Percentiles rank a stretch among this genome's conserved stretches.
Conservation (phyloP, 345 rosid species). For the Lumnitzera littorea region DNA sequence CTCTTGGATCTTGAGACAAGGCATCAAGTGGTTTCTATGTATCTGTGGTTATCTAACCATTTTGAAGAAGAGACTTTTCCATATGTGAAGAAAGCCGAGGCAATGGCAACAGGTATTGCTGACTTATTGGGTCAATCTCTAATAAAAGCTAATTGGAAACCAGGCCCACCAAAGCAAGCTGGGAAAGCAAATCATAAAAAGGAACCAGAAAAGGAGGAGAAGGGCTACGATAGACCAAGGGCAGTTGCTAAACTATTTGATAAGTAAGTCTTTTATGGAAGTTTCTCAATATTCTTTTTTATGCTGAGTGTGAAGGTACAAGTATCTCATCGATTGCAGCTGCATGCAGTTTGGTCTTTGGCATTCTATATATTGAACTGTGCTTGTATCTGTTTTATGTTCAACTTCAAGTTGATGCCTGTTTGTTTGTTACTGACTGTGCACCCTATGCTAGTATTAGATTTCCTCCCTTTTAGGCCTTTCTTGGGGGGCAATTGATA, state of each 20-base stretch:
- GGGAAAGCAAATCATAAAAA: slow-evolving; percentile 31
- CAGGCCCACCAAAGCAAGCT: slow-evolving; percentile 48
- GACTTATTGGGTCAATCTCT: slow-evolving; percentile 81
- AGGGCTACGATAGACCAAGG: slow-evolving; percentile 51
- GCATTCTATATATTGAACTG: too few species aligned
- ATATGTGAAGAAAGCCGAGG: slow-evolving; percentile 62
- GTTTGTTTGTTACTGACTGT: too few species aligned
- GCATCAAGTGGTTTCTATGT: slow-evolving; percentile 85
- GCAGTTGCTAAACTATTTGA: slow-evolving; percentile 36
- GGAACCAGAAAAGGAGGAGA: slow-evolving; percentile 29
- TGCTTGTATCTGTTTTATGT: too few species aligned
- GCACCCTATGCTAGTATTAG: too few species aligned
- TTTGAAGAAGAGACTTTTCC: slow-evolving; percentile 70
- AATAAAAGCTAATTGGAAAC: slow-evolving; percentile 65
- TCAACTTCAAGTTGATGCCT: too few species aligned
- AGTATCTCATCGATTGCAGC: too few species aligned
- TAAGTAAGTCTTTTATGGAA: slow-evolving; percentile 25
- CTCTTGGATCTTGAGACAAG: slow-evolving; percentile 80
- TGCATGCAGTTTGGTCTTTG: too few species aligned
- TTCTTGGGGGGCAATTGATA: too few species aligned
- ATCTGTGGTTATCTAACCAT: slow-evolving; percentile 87
- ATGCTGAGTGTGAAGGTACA: too few species aligned
- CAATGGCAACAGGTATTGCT: slow-evolving; percentile 73
- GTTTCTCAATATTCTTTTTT: too few species aligned
- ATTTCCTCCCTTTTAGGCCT: too few species aligned